These are phyloP conservation scores for Nannochloropsis oceanica DNA, from an alignment of 108 stramenopile species.

Conservation along the genomic window DNA sequence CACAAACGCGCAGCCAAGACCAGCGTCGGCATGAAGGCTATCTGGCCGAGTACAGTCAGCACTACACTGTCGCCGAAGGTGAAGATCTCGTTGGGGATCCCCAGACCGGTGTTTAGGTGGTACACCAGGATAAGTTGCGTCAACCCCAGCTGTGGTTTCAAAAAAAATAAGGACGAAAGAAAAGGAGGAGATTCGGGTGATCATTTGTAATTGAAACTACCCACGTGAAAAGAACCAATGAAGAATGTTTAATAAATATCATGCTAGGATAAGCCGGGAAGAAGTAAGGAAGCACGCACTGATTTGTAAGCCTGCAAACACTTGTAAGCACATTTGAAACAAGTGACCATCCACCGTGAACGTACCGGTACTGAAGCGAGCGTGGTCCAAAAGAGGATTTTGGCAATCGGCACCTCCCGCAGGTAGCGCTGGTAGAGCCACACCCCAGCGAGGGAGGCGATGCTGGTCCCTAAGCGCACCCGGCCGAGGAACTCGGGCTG, in stretches of 20 bases:
- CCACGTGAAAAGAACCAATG: not conserved
- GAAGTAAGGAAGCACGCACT: too few species aligned
- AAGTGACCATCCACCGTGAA: not conserved
- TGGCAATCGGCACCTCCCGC: constrained; percentile 52
- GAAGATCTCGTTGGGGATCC: constrained; percentile 77
- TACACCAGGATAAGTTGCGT: not conserved
- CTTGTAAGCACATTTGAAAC: too few species aligned
- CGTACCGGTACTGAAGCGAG: constrained; percentile 7
- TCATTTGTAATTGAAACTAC: not conserved
- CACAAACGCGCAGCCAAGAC: constrained; percentile 77
- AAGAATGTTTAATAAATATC: too few species aligned
- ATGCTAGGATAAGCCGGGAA: too few species aligned
- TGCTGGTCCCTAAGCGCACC: constrained; percentile 61
- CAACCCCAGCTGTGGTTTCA: not conserved
- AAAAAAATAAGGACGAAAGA: not conserved
- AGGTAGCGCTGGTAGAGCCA: constrained; percentile 54
- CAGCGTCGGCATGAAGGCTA: constrained; percentile 83
- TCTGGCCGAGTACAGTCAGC: constrained; percentile 54
- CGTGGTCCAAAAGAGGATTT: constrained; percentile 64
- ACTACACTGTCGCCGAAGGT: constrained; percentile 79
- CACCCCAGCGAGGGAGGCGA: constrained; percentile 65
- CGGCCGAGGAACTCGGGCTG: constrained; percentile 79
- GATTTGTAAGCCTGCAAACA: too few species aligned
- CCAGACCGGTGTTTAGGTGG: constrained; percentile 7
- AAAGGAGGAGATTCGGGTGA: not conserved